phyloP scores from a whole-genome alignment of 257 asterid species.

The Schizonepeta tenuifolia region DNA sequence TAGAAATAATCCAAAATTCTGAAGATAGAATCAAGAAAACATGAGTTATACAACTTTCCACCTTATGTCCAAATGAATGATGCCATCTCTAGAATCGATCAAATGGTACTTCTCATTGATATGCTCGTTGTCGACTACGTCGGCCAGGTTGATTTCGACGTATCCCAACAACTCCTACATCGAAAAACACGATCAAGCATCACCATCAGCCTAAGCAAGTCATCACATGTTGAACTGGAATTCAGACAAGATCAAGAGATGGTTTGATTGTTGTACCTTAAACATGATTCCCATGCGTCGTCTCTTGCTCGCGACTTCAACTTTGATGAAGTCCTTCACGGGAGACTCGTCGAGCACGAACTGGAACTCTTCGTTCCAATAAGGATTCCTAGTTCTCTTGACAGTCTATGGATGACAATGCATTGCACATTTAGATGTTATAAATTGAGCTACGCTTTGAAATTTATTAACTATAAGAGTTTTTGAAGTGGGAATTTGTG shows the following conservation, averaged over 20 bases:
- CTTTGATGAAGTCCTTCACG: constrained; percentile 54
- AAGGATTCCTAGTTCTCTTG: constrained; percentile 65
- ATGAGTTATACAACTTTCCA: constrained; percentile 62
- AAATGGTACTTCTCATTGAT: constrained; percentile 76
- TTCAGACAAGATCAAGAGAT: background rate
- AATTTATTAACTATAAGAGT: no score
- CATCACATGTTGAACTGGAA: background rate
- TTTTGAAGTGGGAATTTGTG: background rate
- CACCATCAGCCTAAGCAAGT: background rate
- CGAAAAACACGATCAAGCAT: background rate
- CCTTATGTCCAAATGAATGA: constrained; percentile 67
- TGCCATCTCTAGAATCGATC: constrained; percentile 72
- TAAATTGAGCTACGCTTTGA: background rate
- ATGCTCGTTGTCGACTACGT: constrained; percentile 70
- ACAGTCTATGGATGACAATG: constrained; percentile 45
- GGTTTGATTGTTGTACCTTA: constrained; percentile 47
- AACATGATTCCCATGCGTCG: constrained; percentile 51
- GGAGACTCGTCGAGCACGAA: constrained; percentile 81
- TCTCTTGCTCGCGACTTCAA: constrained; percentile 67
- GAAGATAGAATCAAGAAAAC: constrained; percentile 11
- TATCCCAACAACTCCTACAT: constrained; percentile 73
- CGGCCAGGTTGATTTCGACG: constrained; percentile 66
- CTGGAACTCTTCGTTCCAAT: constrained; percentile 82
- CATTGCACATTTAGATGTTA: background rate
- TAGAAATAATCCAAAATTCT: constrained; percentile 21